Evolutionary conservation across 441 rosid species (phyloP).

Genomic region (Syzygium syzygioides): DNA sequence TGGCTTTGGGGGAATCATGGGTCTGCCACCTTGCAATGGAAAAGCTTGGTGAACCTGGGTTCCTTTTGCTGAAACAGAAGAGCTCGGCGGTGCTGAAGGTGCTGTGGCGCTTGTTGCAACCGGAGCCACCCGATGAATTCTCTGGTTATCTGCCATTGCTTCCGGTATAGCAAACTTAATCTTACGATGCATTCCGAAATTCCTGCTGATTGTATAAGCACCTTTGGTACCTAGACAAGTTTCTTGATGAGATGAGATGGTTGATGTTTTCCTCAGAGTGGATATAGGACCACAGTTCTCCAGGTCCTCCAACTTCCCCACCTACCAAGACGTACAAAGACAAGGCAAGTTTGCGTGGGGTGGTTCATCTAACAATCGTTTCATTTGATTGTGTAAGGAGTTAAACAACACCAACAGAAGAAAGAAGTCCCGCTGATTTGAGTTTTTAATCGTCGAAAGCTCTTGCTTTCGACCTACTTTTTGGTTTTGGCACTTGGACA

Average conservation of each 20-base stretch:
- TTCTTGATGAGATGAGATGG: not conserved
- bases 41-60: slow-evolving; percentile 3
- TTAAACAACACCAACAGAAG: not conserved
- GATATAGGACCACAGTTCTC: not conserved
- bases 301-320: not conserved
- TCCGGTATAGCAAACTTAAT: not conserved
- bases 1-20: slow-evolving; percentile 3
- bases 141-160: slow-evolving; percentile 39
- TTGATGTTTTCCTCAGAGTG: not conserved
- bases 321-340: not conserved
- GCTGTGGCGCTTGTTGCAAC: slow-evolving; percentile 26
- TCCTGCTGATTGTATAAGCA: not conserved
- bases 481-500: not conserved
- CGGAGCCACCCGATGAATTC: slow-evolving; percentile 38
- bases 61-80: slow-evolving; percentile 22
- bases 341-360: not conserved
- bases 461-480: not conserved
- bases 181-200: not conserved
- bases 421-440: not conserved
- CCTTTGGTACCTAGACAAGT: not conserved
- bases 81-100: slow-evolving; percentile 18
- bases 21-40: not conserved
- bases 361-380: not conserved
- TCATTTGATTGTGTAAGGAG: not conserved
- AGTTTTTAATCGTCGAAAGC: not conserved